phyloP scores from a whole-genome alignment of 306 rosid genomes.

The Casuarina glauca region DNA sequence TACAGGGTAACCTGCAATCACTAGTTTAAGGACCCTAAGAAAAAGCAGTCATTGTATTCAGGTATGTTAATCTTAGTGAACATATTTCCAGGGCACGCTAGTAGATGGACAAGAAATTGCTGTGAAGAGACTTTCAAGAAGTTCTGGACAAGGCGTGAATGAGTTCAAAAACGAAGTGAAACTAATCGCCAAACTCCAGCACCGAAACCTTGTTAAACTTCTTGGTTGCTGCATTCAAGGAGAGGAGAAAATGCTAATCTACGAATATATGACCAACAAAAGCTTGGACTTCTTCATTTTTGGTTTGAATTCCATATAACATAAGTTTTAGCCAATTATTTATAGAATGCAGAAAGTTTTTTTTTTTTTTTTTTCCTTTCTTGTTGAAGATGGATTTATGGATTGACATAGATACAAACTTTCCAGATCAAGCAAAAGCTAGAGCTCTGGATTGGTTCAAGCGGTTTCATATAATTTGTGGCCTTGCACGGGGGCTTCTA shows the following conservation, averaged over 20 bases:
- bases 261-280: constrained; percentile 61
- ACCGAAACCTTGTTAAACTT: constrained; percentile 66
- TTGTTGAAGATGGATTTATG: too few species aligned
- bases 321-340: not conserved
- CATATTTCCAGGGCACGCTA: constrained; percentile 50
- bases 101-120: constrained; percentile 54
- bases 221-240: constrained; percentile 57
- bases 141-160: constrained; percentile 54
- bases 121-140: constrained; percentile 54
- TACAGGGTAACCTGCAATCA: too few species aligned
- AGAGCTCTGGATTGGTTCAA: constrained; percentile 33
- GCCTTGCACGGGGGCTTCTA: constrained; percentile 50
- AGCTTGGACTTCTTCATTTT: constrained; percentile 70
- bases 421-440: constrained; percentile 32
- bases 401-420: constrained; percentile 15
- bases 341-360: too few species aligned
- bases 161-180: constrained; percentile 66
- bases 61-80: too few species aligned
- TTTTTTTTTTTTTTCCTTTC: too few species aligned
- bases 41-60: too few species aligned
- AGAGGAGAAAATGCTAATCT: constrained; percentile 52
- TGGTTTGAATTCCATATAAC: constrained; percentile 34
- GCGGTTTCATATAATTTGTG: constrained; percentile 51
- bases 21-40: too few species aligned
- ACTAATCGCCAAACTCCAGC: constrained; percentile 66